Conservation (phyloP, 257 asterid genomes). For the Lantana camara region DNA sequence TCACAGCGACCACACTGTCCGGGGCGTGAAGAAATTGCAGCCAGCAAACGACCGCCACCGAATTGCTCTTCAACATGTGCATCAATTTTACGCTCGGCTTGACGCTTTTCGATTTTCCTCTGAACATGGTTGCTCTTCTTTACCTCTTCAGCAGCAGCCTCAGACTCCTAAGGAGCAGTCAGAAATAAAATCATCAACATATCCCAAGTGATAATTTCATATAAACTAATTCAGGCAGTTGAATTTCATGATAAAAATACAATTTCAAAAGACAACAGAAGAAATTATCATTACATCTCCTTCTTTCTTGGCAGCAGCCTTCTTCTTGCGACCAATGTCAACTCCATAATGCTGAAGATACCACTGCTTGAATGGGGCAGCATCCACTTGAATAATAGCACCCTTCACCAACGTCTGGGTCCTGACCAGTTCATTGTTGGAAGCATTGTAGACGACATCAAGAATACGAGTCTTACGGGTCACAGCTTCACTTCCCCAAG, state of each 20-base stretch:
- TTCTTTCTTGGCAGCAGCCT: slow-evolving; percentile 48
- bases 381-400: slow-evolving; percentile 54
- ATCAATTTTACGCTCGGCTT: slow-evolving; percentile 60
- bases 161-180: slow-evolving; percentile 35
- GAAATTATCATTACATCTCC: slow-evolving; percentile 34
- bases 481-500: slow-evolving; percentile 59
- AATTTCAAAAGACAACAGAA: background rate
- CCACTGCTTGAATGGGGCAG: slow-evolving; percentile 59
- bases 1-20: slow-evolving; percentile 76
- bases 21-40: slow-evolving; percentile 65
- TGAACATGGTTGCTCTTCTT: slow-evolving; percentile 65
- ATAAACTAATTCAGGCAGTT: slow-evolving; percentile 4
- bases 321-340: slow-evolving; percentile 58
- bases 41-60: slow-evolving; percentile 56
- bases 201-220: background rate
- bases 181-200: slow-evolving; percentile 3
- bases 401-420: slow-evolving; percentile 49
- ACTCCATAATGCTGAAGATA: slow-evolving; percentile 58
- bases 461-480: slow-evolving; percentile 42
- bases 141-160: slow-evolving; percentile 48
- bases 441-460: slow-evolving; percentile 50
- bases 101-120: slow-evolving; percentile 64
- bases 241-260: background rate
- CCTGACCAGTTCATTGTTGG: slow-evolving; percentile 48
- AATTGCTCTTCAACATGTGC: slow-evolving; percentile 69